Conservation (phyloP, 371 early-diverging fungal genomes). For the Amoeboaphelidium protococcarum region DNA sequence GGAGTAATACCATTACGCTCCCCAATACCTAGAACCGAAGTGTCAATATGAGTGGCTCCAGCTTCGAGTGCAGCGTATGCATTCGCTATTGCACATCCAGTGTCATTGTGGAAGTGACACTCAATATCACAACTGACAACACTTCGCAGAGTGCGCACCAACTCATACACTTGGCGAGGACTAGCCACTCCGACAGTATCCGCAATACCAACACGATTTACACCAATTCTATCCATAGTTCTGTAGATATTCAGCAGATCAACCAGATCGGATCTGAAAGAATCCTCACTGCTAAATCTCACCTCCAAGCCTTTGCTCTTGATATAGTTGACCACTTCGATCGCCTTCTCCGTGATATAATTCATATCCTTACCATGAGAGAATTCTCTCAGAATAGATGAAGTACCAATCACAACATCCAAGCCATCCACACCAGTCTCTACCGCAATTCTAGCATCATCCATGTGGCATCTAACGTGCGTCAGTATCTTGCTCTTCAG, state of each 20-base stretch:
- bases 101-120: slow-evolving; percentile 94
- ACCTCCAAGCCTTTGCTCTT: slow-evolving; percentile 81
- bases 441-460: slow-evolving; percentile 76
- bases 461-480: slow-evolving; percentile 89
- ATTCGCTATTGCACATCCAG: slow-evolving; percentile 92
- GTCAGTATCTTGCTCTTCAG: slow-evolving; percentile 88
- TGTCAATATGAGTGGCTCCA: slow-evolving; percentile 91
- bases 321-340: slow-evolving; percentile 77
- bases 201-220: slow-evolving; percentile 89
- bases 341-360: slow-evolving; percentile 69
- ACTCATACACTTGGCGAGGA: slow-evolving; percentile 86
- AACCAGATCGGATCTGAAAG: slow-evolving; percentile 81
- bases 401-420: slow-evolving; percentile 88
- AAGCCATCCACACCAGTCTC: slow-evolving; percentile 85
- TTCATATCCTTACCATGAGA: slow-evolving; percentile 95
- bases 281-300: slow-evolving; percentile 86
- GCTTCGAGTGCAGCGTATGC: slow-evolving; percentile 85
- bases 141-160: slow-evolving; percentile 70
- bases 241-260: slow-evolving; percentile 78
- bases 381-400: slow-evolving; percentile 69
- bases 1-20: slow-evolving; percentile 93
- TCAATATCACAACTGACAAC: slow-evolving; percentile 90
- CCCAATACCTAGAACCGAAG: slow-evolving; percentile 85
- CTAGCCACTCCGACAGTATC: slow-evolving; percentile 93
- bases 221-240: slow-evolving; percentile 77